A percentile compares a stretch with the other conserved stretches of the same genome.
These are phyloP conservation scores for Gloeophyllum trabeum DNA, from an alignment of 768 basidiomycete species.

Conservation along the genomic window DNA sequence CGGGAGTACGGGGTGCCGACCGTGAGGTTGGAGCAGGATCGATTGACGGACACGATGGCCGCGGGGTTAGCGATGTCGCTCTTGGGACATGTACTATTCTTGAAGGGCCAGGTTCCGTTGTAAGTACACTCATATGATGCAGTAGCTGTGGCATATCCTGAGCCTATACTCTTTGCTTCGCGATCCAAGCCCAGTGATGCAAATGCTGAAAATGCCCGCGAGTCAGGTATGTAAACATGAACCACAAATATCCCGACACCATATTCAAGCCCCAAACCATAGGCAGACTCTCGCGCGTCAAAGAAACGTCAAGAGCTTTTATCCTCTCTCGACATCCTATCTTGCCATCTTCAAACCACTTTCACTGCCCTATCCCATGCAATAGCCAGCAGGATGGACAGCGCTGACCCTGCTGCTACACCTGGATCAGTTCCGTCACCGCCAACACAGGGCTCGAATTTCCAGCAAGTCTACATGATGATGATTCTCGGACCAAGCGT, in stretches of 20 bases:
- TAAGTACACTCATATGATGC: slow-evolving; percentile 23
- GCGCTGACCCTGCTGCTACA: slow-evolving; percentile 3
- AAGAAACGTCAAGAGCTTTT: slow-evolving; percentile 56
- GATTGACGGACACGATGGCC: slow-evolving; percentile 47
- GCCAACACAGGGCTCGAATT: too few relatives aligned
- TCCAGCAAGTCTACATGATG: slow-evolving; percentile 42
- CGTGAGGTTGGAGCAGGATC: slow-evolving; percentile 35
- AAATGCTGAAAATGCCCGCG: slow-evolving; percentile 44
- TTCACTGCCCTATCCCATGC: slow-evolving; percentile 66
- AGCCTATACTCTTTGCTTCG: not conserved
- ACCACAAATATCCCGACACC: too few relatives aligned
- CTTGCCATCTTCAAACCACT: slow-evolving; percentile 65
- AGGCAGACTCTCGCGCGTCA: slow-evolving; percentile 35
- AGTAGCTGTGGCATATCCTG: not conserved
- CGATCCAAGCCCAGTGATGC: slow-evolving; percentile 45
- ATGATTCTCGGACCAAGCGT: slow-evolving; percentile 59
- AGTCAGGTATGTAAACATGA: slow-evolving; percentile 21
- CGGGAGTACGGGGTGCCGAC: slow-evolving; percentile 18
- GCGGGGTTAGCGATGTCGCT: slow-evolving; percentile 51
- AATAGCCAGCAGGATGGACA: slow-evolving; percentile 25
- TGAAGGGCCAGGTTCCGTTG: slow-evolving; percentile 76
- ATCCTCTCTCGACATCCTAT: slow-evolving; percentile 55
- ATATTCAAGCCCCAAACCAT: too few relatives aligned
- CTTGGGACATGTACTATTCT: slow-evolving; percentile 60
- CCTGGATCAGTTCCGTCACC: too few relatives aligned